Percentiles rank a stretch among this genome's conserved stretches.
Conservation (phyloP, 768 basidiomycete species). For the Mycena albidolilacea region DNA sequence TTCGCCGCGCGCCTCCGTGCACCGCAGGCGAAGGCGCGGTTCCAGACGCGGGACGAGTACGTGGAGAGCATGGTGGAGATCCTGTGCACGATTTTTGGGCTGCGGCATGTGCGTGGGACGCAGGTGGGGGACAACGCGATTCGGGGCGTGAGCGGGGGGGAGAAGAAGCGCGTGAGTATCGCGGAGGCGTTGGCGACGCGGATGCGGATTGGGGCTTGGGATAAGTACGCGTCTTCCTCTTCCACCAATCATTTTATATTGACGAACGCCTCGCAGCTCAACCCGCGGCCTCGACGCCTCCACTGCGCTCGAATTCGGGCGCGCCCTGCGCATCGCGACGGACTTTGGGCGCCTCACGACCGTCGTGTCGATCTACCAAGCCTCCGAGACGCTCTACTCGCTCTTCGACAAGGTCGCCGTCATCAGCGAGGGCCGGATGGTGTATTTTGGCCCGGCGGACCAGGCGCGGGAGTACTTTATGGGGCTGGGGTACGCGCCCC, state of each 20-base stretch:
- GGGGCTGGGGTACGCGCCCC: constrained; percentile 67
- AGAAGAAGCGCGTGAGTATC: constrained; percentile 88
- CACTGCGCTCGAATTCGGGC: constrained; percentile 82
- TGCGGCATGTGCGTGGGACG: constrained; percentile 80
- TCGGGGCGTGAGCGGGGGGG: constrained; percentile 80
- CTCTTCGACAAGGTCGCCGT: constrained; percentile 86
- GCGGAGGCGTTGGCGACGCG: constrained; percentile 76
- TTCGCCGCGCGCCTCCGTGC: constrained; percentile 80
- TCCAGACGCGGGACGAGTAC: constrained; percentile 59
- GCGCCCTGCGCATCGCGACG: constrained; percentile 74
- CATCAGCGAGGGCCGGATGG: constrained; percentile 80
- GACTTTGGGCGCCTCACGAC: constrained; percentile 69
- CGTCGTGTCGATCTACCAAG: constrained; percentile 90
- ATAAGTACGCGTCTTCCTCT: constrained; percentile 64
- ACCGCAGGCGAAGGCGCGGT: constrained; percentile 66
- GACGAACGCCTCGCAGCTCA: constrained; percentile 62
- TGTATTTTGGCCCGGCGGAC: constrained; percentile 79
- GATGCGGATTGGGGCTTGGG: constrained; percentile 79
- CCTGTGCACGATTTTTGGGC: constrained; percentile 79
- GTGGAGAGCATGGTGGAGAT: constrained; percentile 67
- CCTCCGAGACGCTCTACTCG: constrained; percentile 68
- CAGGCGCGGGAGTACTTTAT: constrained; percentile 78
- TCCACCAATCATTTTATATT: not conserved
- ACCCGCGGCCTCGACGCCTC: constrained; percentile 75
- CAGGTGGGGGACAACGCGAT: constrained; percentile 84